Conservation (phyloP, 2,329 filamentous ascomycete species). For the Exophiala viscosa region DNA sequence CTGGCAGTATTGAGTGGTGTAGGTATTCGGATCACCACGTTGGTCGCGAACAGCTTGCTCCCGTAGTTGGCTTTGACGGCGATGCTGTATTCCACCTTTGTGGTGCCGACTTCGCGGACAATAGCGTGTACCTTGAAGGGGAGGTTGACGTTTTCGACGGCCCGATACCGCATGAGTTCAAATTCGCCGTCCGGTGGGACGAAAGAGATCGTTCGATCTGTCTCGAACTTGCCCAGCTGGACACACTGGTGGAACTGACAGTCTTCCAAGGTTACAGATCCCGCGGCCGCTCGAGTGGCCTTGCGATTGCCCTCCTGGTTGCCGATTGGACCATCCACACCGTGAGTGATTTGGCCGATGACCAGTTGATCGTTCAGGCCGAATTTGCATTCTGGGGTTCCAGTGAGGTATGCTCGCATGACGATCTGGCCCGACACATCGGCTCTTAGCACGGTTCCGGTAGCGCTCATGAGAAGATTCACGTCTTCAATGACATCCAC, state of each 20-base stretch:
- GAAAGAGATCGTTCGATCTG: conserved; percentile 94
- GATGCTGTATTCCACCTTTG: conserved; percentile 98
- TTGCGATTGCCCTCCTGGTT: conserved; percentile 69
- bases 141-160: conserved; percentile 96
- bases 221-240: conserved; percentile 93
- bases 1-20: conserved; percentile 94
- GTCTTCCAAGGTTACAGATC: conserved; percentile 92
- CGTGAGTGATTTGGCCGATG: conserved; percentile 71
- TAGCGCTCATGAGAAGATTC: conserved; percentile 98
- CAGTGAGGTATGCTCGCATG: conserved; percentile 95
- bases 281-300: conserved; percentile 90
- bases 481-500: conserved; percentile 99
- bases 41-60: conserved; percentile 92
- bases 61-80: conserved; percentile 97
- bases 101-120: conserved; percentile 93
- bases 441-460: conserved; percentile 86
- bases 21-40: conserved; percentile 89
- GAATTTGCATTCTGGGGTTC: conserved; percentile 98
- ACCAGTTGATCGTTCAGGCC: conserved; percentile 92
- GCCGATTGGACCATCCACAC: conserved; percentile 70
- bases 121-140: conserved; percentile 99
- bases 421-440: conserved; percentile 97
- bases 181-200: conserved; percentile 97
- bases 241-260: conserved; percentile 99
- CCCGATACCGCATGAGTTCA: conserved; percentile 96